Conservation (phyloP, 768 basidiomycete genomes). For the Podaxis mareebaensis region DNA sequence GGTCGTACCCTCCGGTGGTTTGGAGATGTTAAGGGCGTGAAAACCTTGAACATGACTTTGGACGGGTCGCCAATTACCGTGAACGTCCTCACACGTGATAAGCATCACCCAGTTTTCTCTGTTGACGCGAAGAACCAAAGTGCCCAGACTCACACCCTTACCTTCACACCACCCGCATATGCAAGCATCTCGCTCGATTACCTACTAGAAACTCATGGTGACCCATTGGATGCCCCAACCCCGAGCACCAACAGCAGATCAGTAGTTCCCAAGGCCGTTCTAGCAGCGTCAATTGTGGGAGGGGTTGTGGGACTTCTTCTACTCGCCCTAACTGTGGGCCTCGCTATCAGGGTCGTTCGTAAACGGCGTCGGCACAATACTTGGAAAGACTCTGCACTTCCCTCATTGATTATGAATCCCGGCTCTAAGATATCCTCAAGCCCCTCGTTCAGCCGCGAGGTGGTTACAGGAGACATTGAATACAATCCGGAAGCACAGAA, state of each 20-base stretch:
- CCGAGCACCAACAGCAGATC: not conserved
- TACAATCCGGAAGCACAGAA: slow-evolving; percentile 13
- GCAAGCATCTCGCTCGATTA: not conserved
- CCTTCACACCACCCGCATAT: not conserved
- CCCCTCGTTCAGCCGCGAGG: slow-evolving; percentile 11
- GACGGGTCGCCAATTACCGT: not conserved
- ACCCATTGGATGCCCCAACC: not conserved
- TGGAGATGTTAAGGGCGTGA: not conserved
- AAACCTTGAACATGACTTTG: not conserved
- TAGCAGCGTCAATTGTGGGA: not conserved
- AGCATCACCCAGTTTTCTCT: not conserved
- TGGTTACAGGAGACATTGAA: slow-evolving; percentile 15
- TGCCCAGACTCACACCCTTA: not conserved
- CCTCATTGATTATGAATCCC: not conserved
- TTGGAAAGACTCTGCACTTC: slow-evolving; percentile 12
- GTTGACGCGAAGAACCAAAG: not conserved
- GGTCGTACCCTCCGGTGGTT: no score
- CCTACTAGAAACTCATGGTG: not conserved
- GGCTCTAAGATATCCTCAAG: slow-evolving; percentile 2
- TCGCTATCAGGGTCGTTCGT: not conserved
- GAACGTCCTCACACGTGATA: not conserved
- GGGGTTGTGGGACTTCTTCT: not conserved
- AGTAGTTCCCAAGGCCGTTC: not conserved
- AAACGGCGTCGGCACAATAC: not conserved
- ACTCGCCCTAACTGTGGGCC: not conserved